Base-by-base conservation (phyloP, 2,329 filamentous ascomycete genomes). In the Lecanicillium sp. region DNA sequence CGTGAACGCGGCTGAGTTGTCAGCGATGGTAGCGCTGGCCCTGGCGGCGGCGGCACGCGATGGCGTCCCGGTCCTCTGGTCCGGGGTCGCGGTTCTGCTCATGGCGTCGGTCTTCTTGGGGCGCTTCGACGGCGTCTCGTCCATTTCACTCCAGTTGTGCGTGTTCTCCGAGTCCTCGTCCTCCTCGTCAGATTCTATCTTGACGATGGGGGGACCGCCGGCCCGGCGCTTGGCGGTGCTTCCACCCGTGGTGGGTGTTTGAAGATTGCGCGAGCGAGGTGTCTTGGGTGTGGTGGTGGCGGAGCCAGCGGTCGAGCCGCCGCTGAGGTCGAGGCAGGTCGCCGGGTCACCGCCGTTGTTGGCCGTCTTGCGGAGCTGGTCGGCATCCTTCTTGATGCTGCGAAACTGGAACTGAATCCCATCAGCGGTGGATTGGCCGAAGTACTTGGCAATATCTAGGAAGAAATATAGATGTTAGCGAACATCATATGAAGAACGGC, bases 341-440 rank as follows among this genome's bases (percentile, higher is more conserved):
- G 72, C 63, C 0, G 78, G 73, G 55, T 77, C 69, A 36, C 69
- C 63, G 21, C 72, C 73, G 1, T 63, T 60, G 19, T 65, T 62
- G n/a, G 70, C 67, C 3, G 71, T 70, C 3, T 65, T 56, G 35
- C 68, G 66, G 37, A 81, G 70, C 2, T 61, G 62, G 32, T 75
- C 70, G 24, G 73, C 78, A 24, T 78, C 68, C 29, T 67, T 67
- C 61, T 78, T 80, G 63, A 82, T 73, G 20, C 60, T 52, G 1
- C 79, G 72, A 56, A 83, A 81, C 56, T 82, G 78, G 58, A 78
- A 83, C 54, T 74, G 71, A n/a, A 83, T 72, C 8, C 79, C 79
- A 17, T 71, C 71, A 0, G 68, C 59, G 0, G 78, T 83, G 3
- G 75, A 79, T 49, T 79, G 77, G 21, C 78, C 79, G 53, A 79